Evolutionary conservation across 2,329 filamentous ascomycete genomes (phyloP).

Genomic region (Penicillium nordicum): DNA sequence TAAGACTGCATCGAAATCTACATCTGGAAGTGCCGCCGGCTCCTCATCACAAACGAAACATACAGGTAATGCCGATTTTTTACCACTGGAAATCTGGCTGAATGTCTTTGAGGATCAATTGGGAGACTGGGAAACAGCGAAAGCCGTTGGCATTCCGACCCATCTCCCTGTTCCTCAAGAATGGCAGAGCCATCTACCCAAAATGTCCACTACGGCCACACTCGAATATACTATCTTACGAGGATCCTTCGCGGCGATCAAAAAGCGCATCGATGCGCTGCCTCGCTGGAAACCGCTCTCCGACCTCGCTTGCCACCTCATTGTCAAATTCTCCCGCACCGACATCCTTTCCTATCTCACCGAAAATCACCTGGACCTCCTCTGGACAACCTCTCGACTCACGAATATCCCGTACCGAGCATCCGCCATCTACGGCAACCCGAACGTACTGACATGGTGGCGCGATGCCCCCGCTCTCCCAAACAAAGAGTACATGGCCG

Average conservation of each 20-base stretch:
- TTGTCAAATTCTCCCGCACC: conserved; percentile 85
- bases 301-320: conserved; percentile 76
- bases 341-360: conserved; percentile 72
- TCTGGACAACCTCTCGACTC: conserved; percentile 78
- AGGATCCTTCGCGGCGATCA: conserved; percentile 66
- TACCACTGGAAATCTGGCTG: conserved; percentile 86
- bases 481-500: conserved; percentile 79
- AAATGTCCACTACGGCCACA: conserved; percentile 66
- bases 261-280: conserved; percentile 64
- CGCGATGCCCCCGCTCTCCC: conserved; percentile 75
- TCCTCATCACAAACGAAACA: conserved; percentile 17
- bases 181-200: conserved; percentile 64
- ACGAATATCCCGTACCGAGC: conserved; percentile 84
- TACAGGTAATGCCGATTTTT: conserved; percentile 28
- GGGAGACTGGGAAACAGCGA: conserved; percentile 86
- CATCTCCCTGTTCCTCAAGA: conserved; percentile 68
- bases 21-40: conserved; percentile 39
- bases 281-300: conserved; percentile 73
- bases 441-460: conserved; percentile 89
- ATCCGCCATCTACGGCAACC: conserved; percentile 78
- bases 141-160: conserved; percentile 75
- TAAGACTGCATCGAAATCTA: conserved; percentile 15
- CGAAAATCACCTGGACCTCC: conserved; percentile 66
- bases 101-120: conserved; percentile 75
- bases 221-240: conserved; percentile 83